Percentiles rank a stretch among this genome's conserved stretches.
Conservation (phyloP, 2,329 filamentous ascomycete genomes). For the Paramyrothecium roridum region DNA sequence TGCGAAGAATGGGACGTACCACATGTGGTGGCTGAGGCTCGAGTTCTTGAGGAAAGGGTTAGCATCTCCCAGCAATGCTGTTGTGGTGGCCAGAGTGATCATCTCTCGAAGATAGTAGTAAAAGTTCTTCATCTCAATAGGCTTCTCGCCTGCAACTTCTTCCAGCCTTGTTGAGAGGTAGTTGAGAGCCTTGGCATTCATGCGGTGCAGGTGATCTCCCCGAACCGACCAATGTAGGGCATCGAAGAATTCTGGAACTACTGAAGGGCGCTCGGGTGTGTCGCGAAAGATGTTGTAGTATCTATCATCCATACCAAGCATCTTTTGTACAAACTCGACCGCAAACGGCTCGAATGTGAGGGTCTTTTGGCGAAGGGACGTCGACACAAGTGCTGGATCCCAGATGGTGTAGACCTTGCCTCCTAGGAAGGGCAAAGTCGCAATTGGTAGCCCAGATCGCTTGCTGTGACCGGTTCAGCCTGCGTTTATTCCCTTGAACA, state of each 20-base stretch:
- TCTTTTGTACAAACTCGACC: slow-evolving; percentile 30
- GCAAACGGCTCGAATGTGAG: slow-evolving; percentile 40
- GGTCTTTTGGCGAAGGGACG: slow-evolving; percentile 34
- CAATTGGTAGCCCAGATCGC: slow-evolving; percentile 24
- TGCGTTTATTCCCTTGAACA: neutral
- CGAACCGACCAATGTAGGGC: slow-evolving; percentile 27
- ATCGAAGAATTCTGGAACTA: slow-evolving; percentile 23
- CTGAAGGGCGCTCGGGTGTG: neutral
- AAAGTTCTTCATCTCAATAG: slow-evolving; percentile 27
- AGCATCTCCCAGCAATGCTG: slow-evolving; percentile 37
- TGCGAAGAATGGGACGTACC: slow-evolving; percentile 7
- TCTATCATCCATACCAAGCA: slow-evolving; percentile 28
- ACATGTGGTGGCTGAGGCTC: slow-evolving; percentile 12
- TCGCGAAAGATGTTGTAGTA: neutral
- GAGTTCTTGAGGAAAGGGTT: slow-evolving; percentile 33
- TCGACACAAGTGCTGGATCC: slow-evolving; percentile 32
- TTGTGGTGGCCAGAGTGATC: slow-evolving; percentile 33
- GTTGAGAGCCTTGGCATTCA: slow-evolving; percentile 14
- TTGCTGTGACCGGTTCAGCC: slow-evolving; percentile 15
- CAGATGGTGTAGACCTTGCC: slow-evolving; percentile 42
- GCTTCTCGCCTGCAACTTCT: neutral
- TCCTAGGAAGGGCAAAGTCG: slow-evolving; percentile 40
- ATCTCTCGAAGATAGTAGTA: slow-evolving; percentile 34
- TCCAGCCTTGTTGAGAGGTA: slow-evolving; percentile 10
- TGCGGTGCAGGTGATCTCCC: slow-evolving; percentile 27